Percentiles rank a stretch among this genome's conserved stretches.
phyloP scores from a whole-genome alignment of 495 filamentous ascomycete species.

The Penicillium angulare region DNA sequence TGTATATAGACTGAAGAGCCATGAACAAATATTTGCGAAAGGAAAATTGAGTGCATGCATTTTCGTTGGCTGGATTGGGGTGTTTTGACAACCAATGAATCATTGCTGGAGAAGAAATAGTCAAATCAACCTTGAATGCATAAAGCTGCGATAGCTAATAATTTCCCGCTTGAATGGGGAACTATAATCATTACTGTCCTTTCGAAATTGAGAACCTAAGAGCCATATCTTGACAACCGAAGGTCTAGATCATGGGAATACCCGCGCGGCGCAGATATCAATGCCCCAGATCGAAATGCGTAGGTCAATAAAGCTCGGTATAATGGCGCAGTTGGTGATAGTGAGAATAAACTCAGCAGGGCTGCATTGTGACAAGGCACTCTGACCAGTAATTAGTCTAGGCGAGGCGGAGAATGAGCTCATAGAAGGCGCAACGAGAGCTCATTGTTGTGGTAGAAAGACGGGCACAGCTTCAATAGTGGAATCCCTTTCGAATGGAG shows the following conservation, averaged over 20 bases:
- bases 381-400: not conserved
- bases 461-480: conserved; percentile 4
- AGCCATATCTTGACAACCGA: not conserved
- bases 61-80: too few species aligned
- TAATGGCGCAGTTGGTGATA: conserved; percentile 42
- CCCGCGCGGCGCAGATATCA: not conserved
- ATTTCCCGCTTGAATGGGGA: conserved; percentile 2
- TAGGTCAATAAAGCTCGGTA: not conserved
- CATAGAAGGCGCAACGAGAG: not conserved
- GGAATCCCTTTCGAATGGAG: not conserved
- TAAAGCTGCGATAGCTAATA: not conserved
- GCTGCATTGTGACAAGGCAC: conserved; percentile 18
- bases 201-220: not conserved
- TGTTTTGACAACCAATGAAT: too few species aligned
- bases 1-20: not conserved
- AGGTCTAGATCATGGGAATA: not conserved
- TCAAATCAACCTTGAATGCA: too few species aligned
- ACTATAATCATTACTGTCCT: not conserved
- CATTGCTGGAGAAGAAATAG: too few species aligned
- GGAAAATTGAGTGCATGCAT: too few species aligned
- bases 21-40: too few species aligned
- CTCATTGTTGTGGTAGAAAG: not conserved
- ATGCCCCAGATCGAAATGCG: not conserved
- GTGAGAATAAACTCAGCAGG: conserved; percentile 11
- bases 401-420: not conserved